Evolutionary conservation across 2,329 filamentous ascomycete genomes (phyloP), one percentile per base, ranked within the genome.

Genomic region (Verticillium nonalfalfae): DNA sequence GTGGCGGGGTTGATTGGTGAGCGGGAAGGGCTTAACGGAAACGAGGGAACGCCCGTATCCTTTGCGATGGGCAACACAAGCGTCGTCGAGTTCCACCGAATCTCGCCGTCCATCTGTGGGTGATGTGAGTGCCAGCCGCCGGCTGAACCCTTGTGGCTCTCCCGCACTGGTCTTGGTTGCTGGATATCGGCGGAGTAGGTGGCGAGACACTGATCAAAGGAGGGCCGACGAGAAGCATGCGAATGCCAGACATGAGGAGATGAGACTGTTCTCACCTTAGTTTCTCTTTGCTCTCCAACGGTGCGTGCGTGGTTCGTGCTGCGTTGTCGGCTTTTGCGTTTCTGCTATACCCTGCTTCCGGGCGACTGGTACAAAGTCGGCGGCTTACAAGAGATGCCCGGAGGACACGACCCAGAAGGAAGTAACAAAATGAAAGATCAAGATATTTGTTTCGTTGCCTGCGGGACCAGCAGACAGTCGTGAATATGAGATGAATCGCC

Each of bases 91-190:
- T 58, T 45, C 56, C 56, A 31, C 26, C 13, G 63, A 58, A 64
- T 63, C 61, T 63, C 54, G 63, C 59, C 57, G 63, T 59, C 57
- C 45, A 57, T 60, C 61, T 60, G 61, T 57, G 50, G 61, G n/a
- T n/a, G 26, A 26, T 56, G 54, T 31, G 33, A 56, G 54, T 56
- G 54, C 26, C 26, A 13, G 54, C 54, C 54, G 61, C 59, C 62
- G 62, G 62, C 63, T 65, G 63, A 64, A 60, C 63, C 63, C 63
- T 65, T 64, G 63, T 60, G 63, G 59, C 58, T 58, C 56, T 64
- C 63, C 63, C 62, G 59, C 62, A 7, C 26, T 21, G 35, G 55
- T 56, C 55, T 38, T 38, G 35, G 35, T 26, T 38, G 35, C 14
- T 56, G 54, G 54, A 34, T 11, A 13, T 34, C 55, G 54, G 54